Evolutionary conservation across 2,329 filamentous ascomycete genomes (phyloP).

Genomic region (Penicillium italicum): DNA sequence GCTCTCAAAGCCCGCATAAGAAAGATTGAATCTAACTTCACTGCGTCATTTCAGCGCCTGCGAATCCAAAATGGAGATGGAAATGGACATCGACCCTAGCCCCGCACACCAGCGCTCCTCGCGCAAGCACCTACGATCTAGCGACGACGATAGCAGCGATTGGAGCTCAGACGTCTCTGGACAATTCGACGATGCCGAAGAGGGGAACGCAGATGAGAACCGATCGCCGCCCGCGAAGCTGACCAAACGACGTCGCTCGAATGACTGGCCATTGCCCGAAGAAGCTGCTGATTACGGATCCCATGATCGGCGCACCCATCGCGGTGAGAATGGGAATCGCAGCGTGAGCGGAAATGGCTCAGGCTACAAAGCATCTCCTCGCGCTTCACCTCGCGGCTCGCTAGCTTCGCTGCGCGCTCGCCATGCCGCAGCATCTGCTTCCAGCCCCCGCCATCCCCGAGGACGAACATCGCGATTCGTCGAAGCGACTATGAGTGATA

Average conservation of each 20-base stretch:
- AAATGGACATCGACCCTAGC: constrained; percentile 16
- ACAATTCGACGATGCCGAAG: constrained; percentile 37
- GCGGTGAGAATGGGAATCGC: constrained; percentile 7
- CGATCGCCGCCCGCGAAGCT: constrained; percentile 29
- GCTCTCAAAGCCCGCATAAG: constrained; percentile 9
- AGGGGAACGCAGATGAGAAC: constrained; percentile 23
- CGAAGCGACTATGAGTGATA: constrained; percentile 85
- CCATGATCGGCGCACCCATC: constrained; percentile 8
- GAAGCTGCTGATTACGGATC: constrained; percentile 21
- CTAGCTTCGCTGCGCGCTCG: constrained; percentile 18
- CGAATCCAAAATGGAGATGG: constrained; percentile 1
- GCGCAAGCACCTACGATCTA: constrained; percentile 31
- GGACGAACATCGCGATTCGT: constrained; percentile 62
- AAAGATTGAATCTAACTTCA: constrained; percentile 7
- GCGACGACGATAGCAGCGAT: constrained; percentile 20
- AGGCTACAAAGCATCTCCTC: constrained; percentile 14
- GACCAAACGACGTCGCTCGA: constrained; percentile 43
- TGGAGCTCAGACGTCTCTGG: constrained; percentile 34
- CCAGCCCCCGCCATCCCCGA: constrained; percentile 32
- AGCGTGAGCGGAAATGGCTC: background rate
- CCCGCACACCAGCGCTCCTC: constrained; percentile 21
- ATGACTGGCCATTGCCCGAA: constrained; percentile 44
- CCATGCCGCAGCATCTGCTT: constrained; percentile 14
- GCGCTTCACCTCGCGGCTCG: constrained; percentile 20
- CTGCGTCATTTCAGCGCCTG: constrained; percentile 9